These are phyloP conservation scores for Wickerhamiella infanticola DNA, from an alignment of 1,139 yeast species.

Conservation along the genomic window DNA sequence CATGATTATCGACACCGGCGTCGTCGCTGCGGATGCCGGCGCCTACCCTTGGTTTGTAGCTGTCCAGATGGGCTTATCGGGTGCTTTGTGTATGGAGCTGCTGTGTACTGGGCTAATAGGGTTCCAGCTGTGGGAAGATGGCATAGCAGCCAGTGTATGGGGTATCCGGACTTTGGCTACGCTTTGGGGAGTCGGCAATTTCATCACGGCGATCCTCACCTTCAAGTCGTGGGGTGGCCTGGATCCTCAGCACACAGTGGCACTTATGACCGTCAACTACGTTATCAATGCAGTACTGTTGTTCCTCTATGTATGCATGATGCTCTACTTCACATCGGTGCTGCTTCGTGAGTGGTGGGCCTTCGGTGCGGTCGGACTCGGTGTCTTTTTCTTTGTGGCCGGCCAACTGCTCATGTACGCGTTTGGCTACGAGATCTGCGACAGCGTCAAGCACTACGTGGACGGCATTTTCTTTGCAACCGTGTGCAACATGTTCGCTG, in stretches of 20 bases:
- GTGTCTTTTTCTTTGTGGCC: slow-evolving; percentile 56
- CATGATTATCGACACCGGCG: slow-evolving; percentile 80
- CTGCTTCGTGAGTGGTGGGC: slow-evolving; percentile 73
- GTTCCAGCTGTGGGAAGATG: slow-evolving; percentile 90
- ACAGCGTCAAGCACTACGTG: slow-evolving; percentile 61
- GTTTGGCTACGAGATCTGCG: slow-evolving; percentile 50
- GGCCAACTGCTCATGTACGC: slow-evolving; percentile 68
- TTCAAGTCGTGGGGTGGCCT: slow-evolving; percentile 48
- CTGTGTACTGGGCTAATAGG: slow-evolving; percentile 64
- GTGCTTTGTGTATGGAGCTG: slow-evolving; percentile 55
- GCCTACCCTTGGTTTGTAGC: slow-evolving; percentile 74
- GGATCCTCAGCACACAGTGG: slow-evolving; percentile 37
- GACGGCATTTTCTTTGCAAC: slow-evolving; percentile 85
- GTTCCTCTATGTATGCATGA: slow-evolving; percentile 38
- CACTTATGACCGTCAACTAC: slow-evolving; percentile 54
- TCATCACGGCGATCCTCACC: slow-evolving; percentile 52
- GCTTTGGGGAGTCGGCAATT: slow-evolving; percentile 36
- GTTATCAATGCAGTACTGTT: slow-evolving; percentile 55
- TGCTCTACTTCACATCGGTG: slow-evolving; percentile 57
- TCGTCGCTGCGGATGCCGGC: slow-evolving; percentile 65
- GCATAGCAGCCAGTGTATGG: slow-evolving; percentile 51
- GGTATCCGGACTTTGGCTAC: slow-evolving; percentile 30
- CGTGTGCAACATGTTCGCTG: slow-evolving; percentile 58
- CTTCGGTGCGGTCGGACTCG: slow-evolving; percentile 59
- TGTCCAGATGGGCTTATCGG: slow-evolving; percentile 57